Evolutionary conservation across 2,329 filamentous ascomycete genomes (phyloP).

Genomic region (Talaromyces sp.): DNA sequence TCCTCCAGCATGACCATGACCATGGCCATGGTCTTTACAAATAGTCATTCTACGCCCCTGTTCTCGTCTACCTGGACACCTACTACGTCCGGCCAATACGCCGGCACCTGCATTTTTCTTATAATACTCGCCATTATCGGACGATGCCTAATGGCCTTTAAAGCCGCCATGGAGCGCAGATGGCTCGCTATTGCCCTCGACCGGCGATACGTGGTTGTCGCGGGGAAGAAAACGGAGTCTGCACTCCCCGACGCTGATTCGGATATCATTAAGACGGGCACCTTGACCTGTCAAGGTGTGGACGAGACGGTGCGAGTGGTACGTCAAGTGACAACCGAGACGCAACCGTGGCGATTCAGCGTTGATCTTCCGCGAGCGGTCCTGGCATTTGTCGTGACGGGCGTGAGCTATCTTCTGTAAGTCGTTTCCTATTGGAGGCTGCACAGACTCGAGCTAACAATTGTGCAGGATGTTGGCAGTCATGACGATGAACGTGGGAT

Average conservation of each 20-base stretch:
- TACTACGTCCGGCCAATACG: constrained; percentile 65
- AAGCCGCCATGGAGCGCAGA: constrained; percentile 54
- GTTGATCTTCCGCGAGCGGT: constrained; percentile 71
- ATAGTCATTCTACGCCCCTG: constrained; percentile 58
- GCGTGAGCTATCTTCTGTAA: constrained; percentile 80
- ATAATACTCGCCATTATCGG: constrained; percentile 68
- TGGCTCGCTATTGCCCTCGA: constrained; percentile 70
- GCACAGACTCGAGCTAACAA: not conserved
- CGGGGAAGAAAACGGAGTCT: constrained; percentile 58
- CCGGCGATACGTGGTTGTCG: constrained; percentile 72
- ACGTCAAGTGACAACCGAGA: constrained; percentile 49
- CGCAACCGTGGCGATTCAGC: constrained; percentile 73
- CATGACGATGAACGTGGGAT: constrained; percentile 85
- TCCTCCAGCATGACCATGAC: constrained; percentile 19
- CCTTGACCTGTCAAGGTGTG: constrained; percentile 69
- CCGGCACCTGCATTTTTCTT: constrained; percentile 87
- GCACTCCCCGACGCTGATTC: constrained; percentile 52
- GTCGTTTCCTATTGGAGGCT: constrained; percentile 37
- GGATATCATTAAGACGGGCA: constrained; percentile 52
- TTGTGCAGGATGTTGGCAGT: constrained; percentile 75
- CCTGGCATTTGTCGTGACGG: constrained; percentile 68
- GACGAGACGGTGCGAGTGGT: constrained; percentile 78
- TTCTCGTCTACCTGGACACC: constrained; percentile 73
- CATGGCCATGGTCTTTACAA: constrained; percentile 48
- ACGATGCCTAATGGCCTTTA: constrained; percentile 68